Evolutionary conservation across 2,329 filamentous ascomycete genomes (phyloP), one percentile per base, ranked within the genome.

Genomic region (Ramularia collo-cygni): DNA sequence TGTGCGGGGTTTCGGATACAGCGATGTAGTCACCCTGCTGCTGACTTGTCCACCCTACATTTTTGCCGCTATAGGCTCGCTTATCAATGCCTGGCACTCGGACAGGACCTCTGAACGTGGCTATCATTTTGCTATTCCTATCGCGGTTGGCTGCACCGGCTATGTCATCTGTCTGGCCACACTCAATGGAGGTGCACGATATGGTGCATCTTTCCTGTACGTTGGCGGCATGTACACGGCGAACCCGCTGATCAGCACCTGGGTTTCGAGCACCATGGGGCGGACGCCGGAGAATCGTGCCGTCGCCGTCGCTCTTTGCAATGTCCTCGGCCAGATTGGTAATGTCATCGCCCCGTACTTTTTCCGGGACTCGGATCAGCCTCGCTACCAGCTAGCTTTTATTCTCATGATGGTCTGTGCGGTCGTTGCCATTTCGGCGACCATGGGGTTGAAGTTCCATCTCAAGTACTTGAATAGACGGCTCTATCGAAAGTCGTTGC

Each of bases 41-140:
- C 43, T 59, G 29, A 55, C 54, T 16, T 46, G 51, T n/a, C 57
- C 59, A 12, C 63, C 62, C 1, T 66, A 61, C 42, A 42, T 60
- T 8, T 45, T 65, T 31, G 52, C 56, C n/a, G 44, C 41, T 30
- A 37, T 52, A 18, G 38, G 51, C 13, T 47, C 46, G 13, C 34
- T 50, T 6, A 13, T 37, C 27, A 47, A 44, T 15, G 34, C 44
- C 13, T 46, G 48, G 40, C 41, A 47, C n/a, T 46, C 62, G 9
- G 59, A 62, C 28, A 42, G 52, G 13, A 52, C 44, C 7, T 50
- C 50, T 16, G 58, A 44, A 56, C 31, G 50, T 51, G 18, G 54
- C 41, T 44, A 44, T 67, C 76, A 79, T 57, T 75, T 77, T 40
- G 59, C 66, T 14, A 66, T 67, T 3, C 73, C 74, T 4, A 71